Evolutionary conservation across 768 basidiomycete species (phyloP).

Genomic region (Lentinus tigrinus): DNA sequence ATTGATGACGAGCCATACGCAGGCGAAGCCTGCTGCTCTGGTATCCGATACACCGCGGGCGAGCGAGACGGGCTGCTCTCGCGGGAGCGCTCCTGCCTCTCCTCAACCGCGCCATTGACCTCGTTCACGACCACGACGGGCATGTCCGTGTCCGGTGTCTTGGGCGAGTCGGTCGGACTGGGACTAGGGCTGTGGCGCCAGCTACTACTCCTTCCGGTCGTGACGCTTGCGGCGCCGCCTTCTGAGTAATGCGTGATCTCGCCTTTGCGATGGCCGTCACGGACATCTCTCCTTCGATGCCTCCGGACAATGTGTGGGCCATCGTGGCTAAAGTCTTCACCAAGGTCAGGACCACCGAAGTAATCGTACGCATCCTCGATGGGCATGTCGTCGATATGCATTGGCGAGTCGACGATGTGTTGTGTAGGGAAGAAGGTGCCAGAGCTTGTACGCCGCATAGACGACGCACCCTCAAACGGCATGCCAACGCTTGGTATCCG

Average conservation of each 20-base stretch:
- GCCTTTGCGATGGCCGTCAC: constrained; percentile 13
- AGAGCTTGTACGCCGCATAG: constrained; percentile 5
- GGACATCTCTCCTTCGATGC: constrained; percentile 8
- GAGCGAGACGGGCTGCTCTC: constrained; percentile 17
- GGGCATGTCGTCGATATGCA: constrained; percentile 31
- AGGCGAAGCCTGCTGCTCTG: constrained; percentile 1
- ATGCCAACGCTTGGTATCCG: constrained; percentile 22
- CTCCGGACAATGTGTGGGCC: constrained; percentile 3
- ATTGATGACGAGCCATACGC: not conserved
- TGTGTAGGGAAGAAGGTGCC: constrained; percentile 25
- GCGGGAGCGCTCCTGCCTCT: constrained; percentile 31
- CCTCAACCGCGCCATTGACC: constrained; percentile 30
- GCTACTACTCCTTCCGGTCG: constrained; percentile 24
- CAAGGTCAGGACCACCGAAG: constrained; percentile 58
- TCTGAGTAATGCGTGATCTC: constrained; percentile 20
- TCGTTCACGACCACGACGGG: constrained; percentile 37
- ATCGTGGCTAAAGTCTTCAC: constrained; percentile 41
- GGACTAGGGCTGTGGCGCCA: not conserved
- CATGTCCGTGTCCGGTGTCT: constrained; percentile 6
- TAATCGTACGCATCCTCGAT: constrained; percentile 54
- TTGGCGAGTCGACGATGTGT: constrained; percentile 17
- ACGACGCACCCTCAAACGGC: constrained; percentile 10
- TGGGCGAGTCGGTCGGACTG: constrained; percentile 10
- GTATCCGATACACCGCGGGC: not conserved
- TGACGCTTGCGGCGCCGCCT: constrained; percentile 25